Evolutionary conservation across 1,139 yeast species (phyloP), one percentile per base, ranked within the genome.

Genomic region (Yamadazyma spencermartinsiae): DNA sequence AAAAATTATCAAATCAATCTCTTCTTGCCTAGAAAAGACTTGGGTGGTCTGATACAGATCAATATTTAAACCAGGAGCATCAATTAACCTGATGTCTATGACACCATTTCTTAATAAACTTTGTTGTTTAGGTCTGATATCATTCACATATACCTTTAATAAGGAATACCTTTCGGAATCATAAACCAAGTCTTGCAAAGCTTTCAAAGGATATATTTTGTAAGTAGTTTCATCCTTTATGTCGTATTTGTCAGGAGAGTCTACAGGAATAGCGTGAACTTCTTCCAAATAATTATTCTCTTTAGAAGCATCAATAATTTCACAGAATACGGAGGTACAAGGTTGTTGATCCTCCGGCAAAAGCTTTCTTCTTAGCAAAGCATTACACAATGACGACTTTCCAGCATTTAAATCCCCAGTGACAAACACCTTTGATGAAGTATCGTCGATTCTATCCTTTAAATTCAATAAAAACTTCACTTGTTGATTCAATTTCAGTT

Each of bases 341-440:
- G 99, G 99, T 55, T 94, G 96, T 56, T 94, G 98, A 60, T 94
- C 99, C 52, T 86, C 96, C 0, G 99, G 98, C 35, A 92, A 68
- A 1, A 94, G 63, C 38, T 79, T 78, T 44, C 95, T 75, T 48
- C 94, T 73, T 46, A 94, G 66, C 35, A 94, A 67, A 0, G 97
- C 94, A 56, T 94, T 94, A 62, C 98, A 94, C 52, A 94, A 88
- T 0, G 96, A 86, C 1, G 97, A 88, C 57, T 94, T 94, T 4
- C 99, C 99, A 0, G 98, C 86, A 60, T 94, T 94, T 51, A 94
- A 75, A 60, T 94, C 99, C 34, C 99, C 99, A 2, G 98, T 94
- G 27, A 94, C 90, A 51, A 94, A 80, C 1, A 94, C 98, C 54
- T 90, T 92, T 2, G 98, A 90, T 0, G 94, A 76, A 0, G 94